Base-by-base conservation (phyloP, 148 eudicot genomes). In the Nyssa sinensis region DNA sequence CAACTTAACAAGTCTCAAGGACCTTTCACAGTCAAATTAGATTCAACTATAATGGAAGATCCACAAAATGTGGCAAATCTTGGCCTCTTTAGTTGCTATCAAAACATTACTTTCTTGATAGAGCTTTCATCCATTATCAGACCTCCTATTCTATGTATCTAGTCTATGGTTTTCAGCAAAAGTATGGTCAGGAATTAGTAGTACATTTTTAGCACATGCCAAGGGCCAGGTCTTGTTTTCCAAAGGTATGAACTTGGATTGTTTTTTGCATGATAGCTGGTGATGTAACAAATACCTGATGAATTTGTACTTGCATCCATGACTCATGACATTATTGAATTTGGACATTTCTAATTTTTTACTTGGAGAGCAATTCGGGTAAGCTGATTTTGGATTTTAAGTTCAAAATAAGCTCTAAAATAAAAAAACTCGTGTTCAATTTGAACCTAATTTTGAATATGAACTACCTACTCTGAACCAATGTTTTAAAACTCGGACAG, bases 101-200 rank as follows among this genome's bases (percentile, higher is more conserved):
- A 41, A 47, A 47, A 44, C 64, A 58, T 57, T 44, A 27, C 60
- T 57, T 33, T 71, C 64, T 58, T 53, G 73, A 71, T 5, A 21
- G 57, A 17, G 1, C 11, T 68, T 17, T 51, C 3, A 2, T 2
- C 16, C 16, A 51, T n/a, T 49, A 49, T 49, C 17, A 9, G 9
- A 37, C n/a, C 58, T 51, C n/a, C 58, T 51, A 7, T 51, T 17
- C 27, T 6, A 5, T 53, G 12, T 34, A 23, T 9, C 25, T 69
- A 24, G 1, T 30, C 19, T 32, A 32, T 31, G 41, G 59, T 69
- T 69, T 51, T 51, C 71, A 47, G 33, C 71, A 19, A 49, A 47
- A 28, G 19, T 2, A 27, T 28, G 71, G 37, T 31, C 21, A 4
- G 62, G 41, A n/a, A n/a, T n/a, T n/a, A 31, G 44, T 27, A 29